These are phyloP conservation scores for Starmera stellimalicola DNA, from an alignment of 1,139 yeast species.

Conservation along the genomic window DNA sequence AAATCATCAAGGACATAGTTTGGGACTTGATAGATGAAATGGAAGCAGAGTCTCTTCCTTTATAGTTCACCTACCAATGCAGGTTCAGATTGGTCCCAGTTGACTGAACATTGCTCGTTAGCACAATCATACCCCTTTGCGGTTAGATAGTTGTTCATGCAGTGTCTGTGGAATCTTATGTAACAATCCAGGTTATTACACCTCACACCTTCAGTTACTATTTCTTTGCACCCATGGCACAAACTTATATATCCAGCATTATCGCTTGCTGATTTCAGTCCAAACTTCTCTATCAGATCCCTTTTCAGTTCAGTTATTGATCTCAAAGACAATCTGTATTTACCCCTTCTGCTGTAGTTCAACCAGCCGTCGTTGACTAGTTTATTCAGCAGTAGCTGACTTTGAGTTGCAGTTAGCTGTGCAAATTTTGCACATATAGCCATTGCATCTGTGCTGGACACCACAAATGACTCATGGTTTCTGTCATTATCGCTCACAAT, in stretches of 20 bases:
- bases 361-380: conserved; percentile 50
- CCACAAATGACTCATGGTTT: conserved; percentile 9
- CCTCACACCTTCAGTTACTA: conserved; percentile 45
- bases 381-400: conserved; percentile 27
- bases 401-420: conserved; percentile 21
- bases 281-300: conserved; percentile 36
- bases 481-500: conserved; percentile 23
- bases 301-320: conserved; percentile 38
- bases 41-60: conserved; percentile 40
- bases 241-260: conserved; percentile 32
- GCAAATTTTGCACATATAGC: conserved; percentile 9
- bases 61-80: conserved; percentile 7
- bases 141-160: conserved; percentile 31
- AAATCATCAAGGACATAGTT: conserved; percentile 70
- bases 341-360: conserved; percentile 16
- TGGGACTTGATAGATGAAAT: conserved; percentile 84
- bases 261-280: conserved; percentile 21
- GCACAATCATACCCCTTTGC: conserved; percentile 22
- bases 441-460: conserved; percentile 12
- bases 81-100: conserved; percentile 8
- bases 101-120: conserved; percentile 13
- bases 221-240: conserved; percentile 47
- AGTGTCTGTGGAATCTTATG: conserved; percentile 38
- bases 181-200: conserved; percentile 28
- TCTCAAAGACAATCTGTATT: conserved; percentile 28